Evolutionary conservation across 257 asterid genomes (phyloP).

Genomic region (Craterostigma plantagineum): DNA sequence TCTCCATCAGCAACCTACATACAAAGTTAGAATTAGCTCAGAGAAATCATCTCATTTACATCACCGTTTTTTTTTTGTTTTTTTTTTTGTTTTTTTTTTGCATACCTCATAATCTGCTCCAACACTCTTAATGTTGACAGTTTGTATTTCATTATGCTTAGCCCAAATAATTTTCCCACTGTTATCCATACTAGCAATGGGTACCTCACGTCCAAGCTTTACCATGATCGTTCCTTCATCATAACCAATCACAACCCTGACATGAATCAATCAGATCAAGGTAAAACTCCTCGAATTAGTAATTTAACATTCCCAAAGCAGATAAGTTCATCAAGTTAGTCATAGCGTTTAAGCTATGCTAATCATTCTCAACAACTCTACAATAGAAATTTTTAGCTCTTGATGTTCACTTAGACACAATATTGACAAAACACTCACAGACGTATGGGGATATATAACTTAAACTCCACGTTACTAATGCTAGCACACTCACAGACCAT

Average conservation of each 20-base stretch:
- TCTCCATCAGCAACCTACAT: slow-evolving; percentile 85
- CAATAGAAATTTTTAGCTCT: too few relatives aligned
- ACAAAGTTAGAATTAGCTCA: slow-evolving; percentile 10
- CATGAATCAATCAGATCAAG: slow-evolving; percentile 5
- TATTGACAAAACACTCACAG: too few relatives aligned
- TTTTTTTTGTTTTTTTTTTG: too few relatives aligned
- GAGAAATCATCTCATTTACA: slow-evolving; percentile 5
- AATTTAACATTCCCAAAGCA: too few relatives aligned
- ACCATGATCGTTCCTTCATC: slow-evolving; percentile 99
- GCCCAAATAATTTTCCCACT: slow-evolving; percentile 97
- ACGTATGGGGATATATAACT: neutral
- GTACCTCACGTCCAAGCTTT: slow-evolving; percentile 94
- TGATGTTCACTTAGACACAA: too few relatives aligned
- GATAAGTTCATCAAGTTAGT: too few relatives aligned
- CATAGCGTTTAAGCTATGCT: neutral
- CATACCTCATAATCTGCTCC: slow-evolving; percentile 83
- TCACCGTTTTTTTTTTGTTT: neutral
- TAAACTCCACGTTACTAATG: neutral
- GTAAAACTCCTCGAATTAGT: neutral
- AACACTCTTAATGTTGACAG: slow-evolving; percentile 83
- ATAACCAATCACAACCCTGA: slow-evolving; percentile 90
- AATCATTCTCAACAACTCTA: too few relatives aligned
- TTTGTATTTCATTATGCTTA: slow-evolving; percentile 93
- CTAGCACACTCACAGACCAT: too few relatives aligned
- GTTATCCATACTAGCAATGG: slow-evolving; percentile 92